These are phyloP conservation scores for Hypoxylon lenormandii DNA, from an alignment of 495 filamentous ascomycete genomes.

Conservation along the genomic window DNA sequence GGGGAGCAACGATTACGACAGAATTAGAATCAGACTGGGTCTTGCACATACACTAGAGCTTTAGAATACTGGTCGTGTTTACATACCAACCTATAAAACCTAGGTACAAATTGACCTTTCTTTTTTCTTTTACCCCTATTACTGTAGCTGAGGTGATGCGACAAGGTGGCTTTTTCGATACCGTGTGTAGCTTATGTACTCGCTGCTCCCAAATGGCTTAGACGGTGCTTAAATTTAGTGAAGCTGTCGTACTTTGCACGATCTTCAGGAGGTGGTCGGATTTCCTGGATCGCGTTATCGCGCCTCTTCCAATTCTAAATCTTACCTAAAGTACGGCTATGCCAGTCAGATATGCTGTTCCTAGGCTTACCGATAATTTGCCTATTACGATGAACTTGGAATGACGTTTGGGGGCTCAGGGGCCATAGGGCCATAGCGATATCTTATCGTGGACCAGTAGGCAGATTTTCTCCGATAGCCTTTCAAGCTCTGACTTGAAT, in stretches of 20 bases:
- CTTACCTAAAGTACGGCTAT: background rate
- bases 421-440: background rate
- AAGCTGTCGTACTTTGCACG: background rate
- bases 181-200: too few relatives aligned
- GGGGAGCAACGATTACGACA: background rate
- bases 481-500: background rate
- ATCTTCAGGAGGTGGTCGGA: too few relatives aligned
- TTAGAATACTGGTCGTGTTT: slow-evolving; percentile 20
- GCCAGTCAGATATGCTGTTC: background rate
- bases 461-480: background rate
- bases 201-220: background rate
- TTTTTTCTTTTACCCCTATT: background rate
- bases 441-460: background rate
- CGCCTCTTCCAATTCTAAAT: background rate
- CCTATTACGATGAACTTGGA: background rate
- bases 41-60: slow-evolving; percentile 3
- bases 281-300: background rate
- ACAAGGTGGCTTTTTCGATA: too few relatives aligned
- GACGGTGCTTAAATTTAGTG: background rate
- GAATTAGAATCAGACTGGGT: background rate
- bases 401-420: slow-evolving; percentile 1
- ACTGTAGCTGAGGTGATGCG: too few relatives aligned
- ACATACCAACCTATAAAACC: slow-evolving; percentile 11
- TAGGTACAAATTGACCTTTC: too few relatives aligned
- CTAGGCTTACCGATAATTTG: background rate